Evolutionary conservation across 202 grass and related monocot species (phyloP).

Genomic region (Dendrocalamus latiflorus): DNA sequence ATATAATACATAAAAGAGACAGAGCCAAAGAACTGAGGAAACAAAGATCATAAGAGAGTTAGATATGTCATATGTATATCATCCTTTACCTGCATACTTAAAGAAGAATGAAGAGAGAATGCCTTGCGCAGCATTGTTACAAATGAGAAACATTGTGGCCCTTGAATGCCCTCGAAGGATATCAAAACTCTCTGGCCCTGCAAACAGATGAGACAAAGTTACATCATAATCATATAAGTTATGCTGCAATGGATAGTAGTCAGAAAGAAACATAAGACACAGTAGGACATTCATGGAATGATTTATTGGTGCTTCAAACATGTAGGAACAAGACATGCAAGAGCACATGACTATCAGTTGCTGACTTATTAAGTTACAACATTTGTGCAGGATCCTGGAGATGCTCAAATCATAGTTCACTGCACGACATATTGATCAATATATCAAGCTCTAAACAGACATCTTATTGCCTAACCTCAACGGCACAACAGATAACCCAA

Average conservation of each 20-base stretch:
- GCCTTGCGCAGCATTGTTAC: too few relatives aligned
- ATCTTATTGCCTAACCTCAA: constrained; percentile 2
- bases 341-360: background rate
- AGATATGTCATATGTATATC: too few relatives aligned
- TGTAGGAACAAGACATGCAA: background rate
- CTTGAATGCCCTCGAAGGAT: too few relatives aligned
- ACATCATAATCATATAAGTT: constrained; percentile 8
- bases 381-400: background rate
- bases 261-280: constrained; percentile 3
- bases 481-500: background rate
- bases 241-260: constrained; percentile 1
- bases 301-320: background rate
- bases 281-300: background rate
- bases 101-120: too few relatives aligned
- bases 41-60: too few relatives aligned
- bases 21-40: too few relatives aligned
- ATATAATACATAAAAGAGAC: too few relatives aligned
- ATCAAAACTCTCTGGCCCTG: too few relatives aligned
- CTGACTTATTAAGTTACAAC: background rate
- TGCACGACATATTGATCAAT: background rate
- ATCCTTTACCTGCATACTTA: too few relatives aligned
- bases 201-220: too few relatives aligned
- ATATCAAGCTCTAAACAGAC: constrained; percentile 10
- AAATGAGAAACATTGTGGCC: too few relatives aligned
- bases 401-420: background rate